Conservation (phyloP, 108 stramenopile genomes). For the Schizochytrium sp. region DNA sequence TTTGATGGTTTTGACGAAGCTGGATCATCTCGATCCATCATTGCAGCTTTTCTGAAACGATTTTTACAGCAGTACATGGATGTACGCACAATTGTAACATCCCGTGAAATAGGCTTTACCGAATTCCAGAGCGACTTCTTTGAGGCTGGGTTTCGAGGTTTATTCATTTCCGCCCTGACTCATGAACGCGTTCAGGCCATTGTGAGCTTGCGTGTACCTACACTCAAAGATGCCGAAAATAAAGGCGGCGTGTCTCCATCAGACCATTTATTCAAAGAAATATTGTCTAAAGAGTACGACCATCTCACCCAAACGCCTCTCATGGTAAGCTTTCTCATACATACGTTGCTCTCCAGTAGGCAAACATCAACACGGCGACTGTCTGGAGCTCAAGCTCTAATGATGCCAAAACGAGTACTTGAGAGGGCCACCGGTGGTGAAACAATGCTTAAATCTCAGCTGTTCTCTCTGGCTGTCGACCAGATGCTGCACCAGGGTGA, state of each 20-base stretch:
- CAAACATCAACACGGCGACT: neutral
- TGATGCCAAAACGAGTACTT: neutral
- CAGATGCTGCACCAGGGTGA: slow-evolving; percentile 50
- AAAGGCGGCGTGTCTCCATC: neutral
- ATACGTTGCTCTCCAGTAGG: neutral
- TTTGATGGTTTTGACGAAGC: slow-evolving; percentile 58
- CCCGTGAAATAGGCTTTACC: slow-evolving; percentile 36
- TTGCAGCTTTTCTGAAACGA: neutral
- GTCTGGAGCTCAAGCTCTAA: neutral
- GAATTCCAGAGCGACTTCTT: neutral
- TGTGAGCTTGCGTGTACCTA: neutral
- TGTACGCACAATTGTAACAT: neutral
- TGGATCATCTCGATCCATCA: neutral
- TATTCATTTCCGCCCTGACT: neutral
- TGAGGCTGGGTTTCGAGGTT: neutral
- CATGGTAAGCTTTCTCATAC: slow-evolving; percentile 41
- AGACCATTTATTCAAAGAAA: neutral
- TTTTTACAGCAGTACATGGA: neutral
- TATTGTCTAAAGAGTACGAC: neutral
- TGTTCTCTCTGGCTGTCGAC: slow-evolving; percentile 37
- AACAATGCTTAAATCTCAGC: slow-evolving; percentile 19
- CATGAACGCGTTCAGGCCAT: neutral
- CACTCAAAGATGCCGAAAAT: neutral
- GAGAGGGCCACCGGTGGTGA: neutral
- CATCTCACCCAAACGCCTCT: slow-evolving; percentile 7